Conservation (phyloP, 1,284 basidiomycete genomes). For the Agroathelia rolfsii region DNA sequence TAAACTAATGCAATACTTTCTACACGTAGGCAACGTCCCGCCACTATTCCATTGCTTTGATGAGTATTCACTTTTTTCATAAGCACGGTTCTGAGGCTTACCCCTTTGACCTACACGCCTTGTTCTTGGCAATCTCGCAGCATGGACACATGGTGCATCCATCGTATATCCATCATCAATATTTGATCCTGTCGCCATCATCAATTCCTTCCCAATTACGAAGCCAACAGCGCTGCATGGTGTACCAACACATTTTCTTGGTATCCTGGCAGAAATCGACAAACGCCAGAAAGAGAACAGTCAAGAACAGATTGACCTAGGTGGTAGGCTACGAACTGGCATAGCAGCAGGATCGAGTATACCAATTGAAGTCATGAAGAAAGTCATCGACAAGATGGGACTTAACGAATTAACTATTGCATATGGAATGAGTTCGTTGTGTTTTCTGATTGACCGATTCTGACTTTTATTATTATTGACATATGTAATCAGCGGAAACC, state of each 20-base stretch:
- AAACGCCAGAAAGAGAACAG: constrained; percentile 35
- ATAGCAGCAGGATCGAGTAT: constrained; percentile 73
- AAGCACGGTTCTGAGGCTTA: constrained; percentile 6
- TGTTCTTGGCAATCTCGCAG: constrained; percentile 72
- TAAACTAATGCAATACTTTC: no score
- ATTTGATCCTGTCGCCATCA: constrained; percentile 54
- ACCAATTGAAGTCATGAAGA: constrained; percentile 72
- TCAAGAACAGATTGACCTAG: constrained; percentile 38
- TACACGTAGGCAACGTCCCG: constrained; percentile 73
- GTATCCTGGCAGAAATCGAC: constrained; percentile 58
- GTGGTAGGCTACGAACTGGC: no score
- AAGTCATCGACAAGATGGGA: constrained; percentile 55
- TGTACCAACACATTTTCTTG: constrained; percentile 79
- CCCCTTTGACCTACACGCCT: constrained; percentile 39
- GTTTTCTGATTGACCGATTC: background rate
- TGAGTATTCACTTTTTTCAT: constrained; percentile 34
- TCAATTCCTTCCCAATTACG: constrained; percentile 58
- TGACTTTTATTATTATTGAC: no score
- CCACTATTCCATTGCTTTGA: constrained; percentile 84
- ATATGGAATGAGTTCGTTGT: constrained; percentile 76
- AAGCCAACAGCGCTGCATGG: constrained; percentile 73
- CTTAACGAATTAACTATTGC: constrained; percentile 65
- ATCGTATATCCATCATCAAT: constrained; percentile 67
- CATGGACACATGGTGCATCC: constrained; percentile 66
- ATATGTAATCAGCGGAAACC: constrained; percentile 46